Conservation (phyloP, 2,329 filamentous ascomycete genomes). For the Echinosphaeria canescens region DNA sequence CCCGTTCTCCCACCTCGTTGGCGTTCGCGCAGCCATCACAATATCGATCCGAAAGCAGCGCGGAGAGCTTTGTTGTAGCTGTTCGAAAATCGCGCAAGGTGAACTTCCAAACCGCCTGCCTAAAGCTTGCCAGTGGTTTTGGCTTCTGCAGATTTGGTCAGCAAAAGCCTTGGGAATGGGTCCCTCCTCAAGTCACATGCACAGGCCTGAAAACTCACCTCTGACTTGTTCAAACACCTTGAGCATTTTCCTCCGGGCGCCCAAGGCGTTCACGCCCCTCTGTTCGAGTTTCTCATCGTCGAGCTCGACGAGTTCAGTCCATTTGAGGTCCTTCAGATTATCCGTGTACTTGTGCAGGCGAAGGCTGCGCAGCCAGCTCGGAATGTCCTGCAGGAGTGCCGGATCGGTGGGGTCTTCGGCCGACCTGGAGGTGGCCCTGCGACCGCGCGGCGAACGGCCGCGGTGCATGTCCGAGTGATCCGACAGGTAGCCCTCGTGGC, state of each 20-base stretch:
- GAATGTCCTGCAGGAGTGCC: conserved; percentile 78
- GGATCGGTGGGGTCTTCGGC: conserved; percentile 95
- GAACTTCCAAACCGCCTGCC: too few species aligned
- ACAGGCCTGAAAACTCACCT: conserved; percentile 22
- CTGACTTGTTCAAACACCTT: conserved; percentile 98
- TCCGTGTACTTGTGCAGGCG: conserved; percentile 98
- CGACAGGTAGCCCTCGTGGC: conserved; percentile 73
- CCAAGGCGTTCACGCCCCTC: conserved; percentile 83
- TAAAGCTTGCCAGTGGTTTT: conserved; percentile 47
- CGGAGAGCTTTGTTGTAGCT: too few species aligned
- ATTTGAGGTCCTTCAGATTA: conserved; percentile 91
- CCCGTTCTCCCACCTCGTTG: too few species aligned
- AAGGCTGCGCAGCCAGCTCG: conserved; percentile 84
- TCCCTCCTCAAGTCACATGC: too few species aligned
- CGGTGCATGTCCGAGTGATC: conserved; percentile 84
- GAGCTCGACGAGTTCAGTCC: conserved; percentile 79
- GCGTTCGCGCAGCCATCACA: too few species aligned
- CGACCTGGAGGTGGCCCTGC: conserved; percentile 87
- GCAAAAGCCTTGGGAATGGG: too few species aligned
- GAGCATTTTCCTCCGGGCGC: conserved; percentile 90
- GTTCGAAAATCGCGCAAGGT: too few species aligned
- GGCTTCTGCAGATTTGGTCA: too few species aligned
- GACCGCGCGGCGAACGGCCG: conserved; percentile 77
- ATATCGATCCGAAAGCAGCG: too few species aligned
- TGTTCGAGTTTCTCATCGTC: conserved; percentile 88